Base-by-base conservation (phyloP, 352 stramenopile genomes). In the Globisporangium mamillatum region DNA sequence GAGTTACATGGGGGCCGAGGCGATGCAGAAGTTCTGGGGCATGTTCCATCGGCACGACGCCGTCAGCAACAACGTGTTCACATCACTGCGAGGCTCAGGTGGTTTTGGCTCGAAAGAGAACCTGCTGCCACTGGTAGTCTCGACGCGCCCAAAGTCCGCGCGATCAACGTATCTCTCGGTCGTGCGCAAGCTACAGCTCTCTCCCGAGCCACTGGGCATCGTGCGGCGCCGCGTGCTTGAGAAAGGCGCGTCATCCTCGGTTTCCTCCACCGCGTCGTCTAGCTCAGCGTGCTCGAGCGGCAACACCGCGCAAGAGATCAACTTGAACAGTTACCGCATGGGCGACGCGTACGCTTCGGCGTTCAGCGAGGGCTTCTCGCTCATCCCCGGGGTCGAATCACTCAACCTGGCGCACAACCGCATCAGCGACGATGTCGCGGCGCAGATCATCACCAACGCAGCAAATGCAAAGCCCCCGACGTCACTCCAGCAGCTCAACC, bases 351-450 rank as follows among this genome's bases (percentile, higher is more conserved):
- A 91, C 63, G 81, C 79, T 0, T 64, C 72, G 0, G 81, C 86
- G 4, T 89, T 91, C 60, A 81, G 84, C 22, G 73, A 89, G 50
- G 81, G 81, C 14, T 87, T 92, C 32, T 64, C 80, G 58, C 66
- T 92, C 57, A 73, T 94, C 0, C 84, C 86, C 6, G 79, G 81
- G 32, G 79, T 92, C 24, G 84, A 91, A 44, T 72, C 74, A 6
- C 71, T 94, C 61, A 92, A 94, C 69, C 64, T 91, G n/a, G 72
- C 83, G 27, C 77, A 81, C 67, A 92, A 94, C 56, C 81, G 86
- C 56, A 91, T 92, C 56, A 76, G 79, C 53, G 86, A 94, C 67
- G 60, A 64, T 7, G 81, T 85, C 22, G 83, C 79, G 1, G 79
- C 81, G 1, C 79, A 81, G 34, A 63, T 92, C 16, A 82, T 94